Evolutionary conservation across 352 stramenopile genomes (phyloP).

Genomic region (Phytophthora nicotianae): DNA sequence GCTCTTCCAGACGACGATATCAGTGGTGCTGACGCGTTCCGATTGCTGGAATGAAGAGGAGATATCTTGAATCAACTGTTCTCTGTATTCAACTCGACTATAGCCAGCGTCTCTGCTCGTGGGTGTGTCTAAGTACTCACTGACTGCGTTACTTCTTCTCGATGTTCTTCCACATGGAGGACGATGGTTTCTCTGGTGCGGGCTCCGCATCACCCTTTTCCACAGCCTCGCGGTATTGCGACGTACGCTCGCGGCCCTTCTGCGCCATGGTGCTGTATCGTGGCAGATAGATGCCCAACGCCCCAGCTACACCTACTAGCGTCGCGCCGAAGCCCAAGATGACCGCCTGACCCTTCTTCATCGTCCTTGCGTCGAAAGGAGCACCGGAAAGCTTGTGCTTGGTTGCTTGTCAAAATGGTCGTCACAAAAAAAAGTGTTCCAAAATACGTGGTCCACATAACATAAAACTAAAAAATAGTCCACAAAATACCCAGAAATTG

Average conservation of each 20-base stretch:
- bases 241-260: constrained; percentile 45
- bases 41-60: constrained; percentile 1
- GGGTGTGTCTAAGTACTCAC: constrained; percentile 19
- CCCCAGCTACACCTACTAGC: constrained; percentile 38
- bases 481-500: constrained; percentile 7
- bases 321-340: constrained; percentile 44
- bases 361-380: constrained; percentile 4
- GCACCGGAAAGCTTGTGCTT: not conserved
- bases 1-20: constrained; percentile 9
- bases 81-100: constrained; percentile 4
- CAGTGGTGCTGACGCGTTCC: constrained; percentile 3
- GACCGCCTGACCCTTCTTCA: constrained; percentile 38
- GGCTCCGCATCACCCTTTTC: constrained; percentile 18
- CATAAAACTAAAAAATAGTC: not conserved
- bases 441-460: constrained; percentile 8
- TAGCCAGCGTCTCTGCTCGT: not conserved
- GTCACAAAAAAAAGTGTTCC: constrained; percentile 6
- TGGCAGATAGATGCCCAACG: constrained; percentile 46
- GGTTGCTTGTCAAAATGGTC: constrained; percentile 3
- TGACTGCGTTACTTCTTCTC: constrained; percentile 39
- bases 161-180: constrained; percentile 60
- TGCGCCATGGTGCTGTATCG: constrained; percentile 50
- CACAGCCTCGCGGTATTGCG: constrained; percentile 11
- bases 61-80: not conserved
- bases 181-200: constrained; percentile 21